Percentiles rank a stretch among this genome's conserved stretches.
Evolutionary conservation across 2,329 filamentous ascomycete genomes (phyloP).

Genomic region (Bertia moriformis): DNA sequence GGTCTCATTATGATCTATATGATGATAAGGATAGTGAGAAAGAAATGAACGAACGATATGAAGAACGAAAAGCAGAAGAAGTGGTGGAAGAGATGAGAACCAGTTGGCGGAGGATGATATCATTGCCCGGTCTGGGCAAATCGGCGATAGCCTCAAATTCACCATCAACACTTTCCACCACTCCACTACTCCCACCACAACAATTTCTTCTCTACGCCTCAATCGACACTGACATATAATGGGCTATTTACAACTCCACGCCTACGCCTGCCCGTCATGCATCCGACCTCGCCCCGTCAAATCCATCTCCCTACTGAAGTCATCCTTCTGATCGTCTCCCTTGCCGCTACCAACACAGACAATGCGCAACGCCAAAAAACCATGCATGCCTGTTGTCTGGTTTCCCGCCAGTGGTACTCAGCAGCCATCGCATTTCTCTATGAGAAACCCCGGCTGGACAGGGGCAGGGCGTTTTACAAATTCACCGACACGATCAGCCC

Average conservation of each 20-base stretch:
- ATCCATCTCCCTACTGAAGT: conserved; percentile 37
- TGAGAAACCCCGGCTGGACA: conserved; percentile 27
- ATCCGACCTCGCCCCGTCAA: conserved; percentile 4
- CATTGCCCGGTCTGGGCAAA: background rate
- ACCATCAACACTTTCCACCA: too few species aligned
- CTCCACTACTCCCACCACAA: too few species aligned
- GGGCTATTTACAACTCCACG: too few species aligned
- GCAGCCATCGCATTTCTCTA: conserved; percentile 35
- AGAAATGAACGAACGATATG: too few species aligned
- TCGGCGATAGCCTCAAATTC: too few species aligned
- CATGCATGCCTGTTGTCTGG: conserved; percentile 33
- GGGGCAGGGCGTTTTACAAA: conserved; percentile 30
- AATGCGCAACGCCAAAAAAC: conserved; percentile 23
- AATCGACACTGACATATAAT: too few species aligned
- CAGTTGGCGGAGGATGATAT: too few species aligned
- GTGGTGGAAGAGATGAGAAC: too few species aligned
- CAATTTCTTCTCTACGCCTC: too few species aligned
- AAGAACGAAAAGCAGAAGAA: too few species aligned
- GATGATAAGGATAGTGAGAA: too few species aligned
- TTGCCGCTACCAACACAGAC: conserved; percentile 8
- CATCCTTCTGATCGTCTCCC: conserved; percentile 29
- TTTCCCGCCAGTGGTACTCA: conserved; percentile 40
- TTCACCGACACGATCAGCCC: conserved; percentile 17
- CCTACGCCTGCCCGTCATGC: background rate
- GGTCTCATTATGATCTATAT: background rate